Conservation (phyloP, 2,329 filamentous ascomycete species). For the Alternaria longipes region DNA sequence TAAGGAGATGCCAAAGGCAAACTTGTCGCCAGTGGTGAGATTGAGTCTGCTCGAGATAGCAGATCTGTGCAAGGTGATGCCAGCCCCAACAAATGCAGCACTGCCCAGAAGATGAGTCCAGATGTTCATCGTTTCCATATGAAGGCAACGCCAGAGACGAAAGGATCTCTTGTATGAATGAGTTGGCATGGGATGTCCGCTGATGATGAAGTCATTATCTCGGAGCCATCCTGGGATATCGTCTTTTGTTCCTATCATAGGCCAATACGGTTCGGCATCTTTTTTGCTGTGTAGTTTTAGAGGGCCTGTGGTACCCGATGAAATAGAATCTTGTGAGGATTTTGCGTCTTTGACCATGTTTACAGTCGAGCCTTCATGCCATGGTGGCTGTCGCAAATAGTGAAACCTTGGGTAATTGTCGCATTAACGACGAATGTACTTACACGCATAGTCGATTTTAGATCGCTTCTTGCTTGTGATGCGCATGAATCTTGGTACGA, state of each 20-base stretch:
- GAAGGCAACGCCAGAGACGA: slow-evolving; percentile 7
- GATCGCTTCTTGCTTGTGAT: too few relatives aligned
- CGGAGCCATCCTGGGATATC: not conserved
- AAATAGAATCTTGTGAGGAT: rapidly evolving
- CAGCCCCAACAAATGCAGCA: slow-evolving; percentile 24
- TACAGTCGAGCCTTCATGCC: too few relatives aligned
- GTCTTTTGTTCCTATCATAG: not conserved
- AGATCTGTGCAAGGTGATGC: not conserved
- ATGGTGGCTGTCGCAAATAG: rapidly evolving
- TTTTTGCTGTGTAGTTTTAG: rapidly evolving
- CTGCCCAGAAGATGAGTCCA: slow-evolving; percentile 9
- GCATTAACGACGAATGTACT: rapidly evolving
- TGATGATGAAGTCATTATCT: not conserved
- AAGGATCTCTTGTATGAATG: slow-evolving; percentile 6
- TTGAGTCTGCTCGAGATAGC: not conserved
- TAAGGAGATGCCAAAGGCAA: not conserved
- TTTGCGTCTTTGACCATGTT: too few relatives aligned
- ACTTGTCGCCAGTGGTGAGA: not conserved
- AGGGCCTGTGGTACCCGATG: rapidly evolving
- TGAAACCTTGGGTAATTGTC: too few relatives aligned
- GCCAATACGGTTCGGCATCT: not conserved
- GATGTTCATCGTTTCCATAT: slow-evolving; percentile 11
- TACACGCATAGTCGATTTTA: rapidly evolving
- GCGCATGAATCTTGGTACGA: too few relatives aligned
- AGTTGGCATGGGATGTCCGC: not conserved